A percentile compares a stretch with the other conserved stretches of the same genome.
Conservation (phyloP, 169 alveolate genomes). For the Plasmodium chabaudi region DNA sequence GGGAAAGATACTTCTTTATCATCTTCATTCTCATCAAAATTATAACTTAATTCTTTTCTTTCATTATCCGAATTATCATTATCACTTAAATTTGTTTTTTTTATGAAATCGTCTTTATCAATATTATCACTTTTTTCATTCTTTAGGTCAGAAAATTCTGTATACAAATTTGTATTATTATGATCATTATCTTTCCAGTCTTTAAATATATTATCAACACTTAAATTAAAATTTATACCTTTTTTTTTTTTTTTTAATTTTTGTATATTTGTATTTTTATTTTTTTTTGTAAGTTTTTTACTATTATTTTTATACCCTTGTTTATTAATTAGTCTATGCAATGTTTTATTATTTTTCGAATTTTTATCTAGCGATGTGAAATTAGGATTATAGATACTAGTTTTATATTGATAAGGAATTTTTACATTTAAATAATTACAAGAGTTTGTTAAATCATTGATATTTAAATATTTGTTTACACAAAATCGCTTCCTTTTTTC, state of each 20-base stretch:
- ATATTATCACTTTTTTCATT: constrained; percentile 3
- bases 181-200: not conserved
- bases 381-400: constrained; percentile 6
- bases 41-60: not conserved
- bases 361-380: constrained; percentile 17
- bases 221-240: not conserved
- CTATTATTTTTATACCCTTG: constrained; percentile 15
- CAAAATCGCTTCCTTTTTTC: constrained; percentile 58
- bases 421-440: constrained; percentile 60
- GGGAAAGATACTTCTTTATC: not conserved
- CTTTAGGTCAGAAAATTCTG: not conserved
- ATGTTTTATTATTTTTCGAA: constrained; percentile 22
- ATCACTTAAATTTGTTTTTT: constrained; percentile 2
- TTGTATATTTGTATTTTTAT: not conserved
- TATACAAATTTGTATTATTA: constrained; percentile 5
- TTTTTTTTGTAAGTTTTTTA: constrained; percentile 29
- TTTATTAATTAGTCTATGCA: constrained; percentile 25
- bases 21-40: not conserved
- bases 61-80: not conserved
- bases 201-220: constrained; percentile 1
- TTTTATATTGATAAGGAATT: constrained; percentile 33
- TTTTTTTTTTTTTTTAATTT: not conserved
- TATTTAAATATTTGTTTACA: constrained; percentile 24
- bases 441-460: constrained; percentile 62
- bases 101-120: not conserved